Evolutionary conservation across 352 stramenopile species (phyloP).

Genomic region (Globisporangium irregulare): DNA sequence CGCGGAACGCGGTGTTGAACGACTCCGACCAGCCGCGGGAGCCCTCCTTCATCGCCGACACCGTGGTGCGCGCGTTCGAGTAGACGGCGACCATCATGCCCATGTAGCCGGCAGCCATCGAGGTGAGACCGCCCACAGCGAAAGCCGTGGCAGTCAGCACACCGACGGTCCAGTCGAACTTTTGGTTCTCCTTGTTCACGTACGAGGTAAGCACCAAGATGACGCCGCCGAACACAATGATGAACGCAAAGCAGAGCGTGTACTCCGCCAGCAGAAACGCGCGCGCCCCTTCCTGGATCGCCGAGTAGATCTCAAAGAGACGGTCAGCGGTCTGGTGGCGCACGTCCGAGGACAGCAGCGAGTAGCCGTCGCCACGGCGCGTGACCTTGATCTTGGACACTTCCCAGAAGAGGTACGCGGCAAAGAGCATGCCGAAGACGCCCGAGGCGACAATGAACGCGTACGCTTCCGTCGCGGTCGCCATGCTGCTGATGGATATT

Average conservation of each 20-base stretch:
- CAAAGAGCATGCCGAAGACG: conserved; percentile 83
- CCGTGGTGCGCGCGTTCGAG: conserved; percentile 98
- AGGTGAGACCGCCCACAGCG: conserved; percentile 97
- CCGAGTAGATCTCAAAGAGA: conserved; percentile 92
- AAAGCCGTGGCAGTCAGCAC: conserved; percentile 96
- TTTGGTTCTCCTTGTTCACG: conserved; percentile 81
- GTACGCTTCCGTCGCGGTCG: conserved; percentile 55
- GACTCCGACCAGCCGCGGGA: conserved; percentile 92
- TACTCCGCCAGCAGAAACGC: conserved; percentile 98
- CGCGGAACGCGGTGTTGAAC: conserved; percentile 98
- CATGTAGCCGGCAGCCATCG: conserved; percentile 97
- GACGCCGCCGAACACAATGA: conserved; percentile 84
- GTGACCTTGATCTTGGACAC: conserved; percentile 89
- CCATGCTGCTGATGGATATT: conserved; percentile 35
- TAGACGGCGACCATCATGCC: conserved; percentile 99
- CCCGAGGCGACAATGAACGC: conserved; percentile 55
- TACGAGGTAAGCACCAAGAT: conserved; percentile 92
- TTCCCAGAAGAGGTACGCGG: conserved; percentile 84
- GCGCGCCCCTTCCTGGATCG: conserved; percentile 97
- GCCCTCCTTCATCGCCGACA: conserved; percentile 94
- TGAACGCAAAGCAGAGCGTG: conserved; percentile 97
- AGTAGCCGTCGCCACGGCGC: conserved; percentile 78
- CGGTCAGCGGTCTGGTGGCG: conserved; percentile 82
- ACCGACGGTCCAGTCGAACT: conserved; percentile 89
- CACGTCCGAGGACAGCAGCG: conserved; percentile 67